These are phyloP conservation scores for Microthlaspi erraticum DNA, from an alignment of 345 rosid genomes.

Conservation along the genomic window DNA sequence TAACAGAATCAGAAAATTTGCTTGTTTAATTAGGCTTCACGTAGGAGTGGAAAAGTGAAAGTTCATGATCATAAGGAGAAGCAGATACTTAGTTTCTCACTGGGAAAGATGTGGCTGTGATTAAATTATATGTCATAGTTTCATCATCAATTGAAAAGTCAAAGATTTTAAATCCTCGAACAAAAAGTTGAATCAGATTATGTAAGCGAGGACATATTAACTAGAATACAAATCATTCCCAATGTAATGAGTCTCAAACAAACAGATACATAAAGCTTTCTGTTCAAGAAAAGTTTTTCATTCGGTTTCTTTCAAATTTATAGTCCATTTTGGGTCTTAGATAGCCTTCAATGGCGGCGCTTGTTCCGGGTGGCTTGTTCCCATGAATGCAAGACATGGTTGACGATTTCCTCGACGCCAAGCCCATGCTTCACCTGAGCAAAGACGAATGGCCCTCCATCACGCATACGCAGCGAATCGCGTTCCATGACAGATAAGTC, in stretches of 20 bases:
- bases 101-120: too few relatives aligned
- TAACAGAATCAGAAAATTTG: background rate
- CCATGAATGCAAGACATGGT: constrained; percentile 78
- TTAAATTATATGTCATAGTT: too few relatives aligned
- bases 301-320: background rate
- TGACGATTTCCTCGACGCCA: constrained; percentile 79
- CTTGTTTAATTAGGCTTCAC: constrained; percentile 48
- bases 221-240: constrained; percentile 13
- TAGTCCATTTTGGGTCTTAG: constrained; percentile 10
- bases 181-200: too few relatives aligned
- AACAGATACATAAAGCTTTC: constrained; percentile 27
- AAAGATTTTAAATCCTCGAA: too few relatives aligned
- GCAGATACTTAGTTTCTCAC: too few relatives aligned
- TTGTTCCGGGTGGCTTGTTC: constrained; percentile 76
- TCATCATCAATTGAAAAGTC: too few relatives aligned
- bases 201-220: too few relatives aligned
- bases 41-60: constrained; percentile 60
- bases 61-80: too few relatives aligned
- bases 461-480: constrained; percentile 93
- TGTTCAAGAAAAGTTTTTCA: constrained; percentile 23
- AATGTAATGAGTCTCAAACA: constrained; percentile 40
- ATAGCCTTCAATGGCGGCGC: constrained; percentile 41
- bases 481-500: constrained; percentile 86
- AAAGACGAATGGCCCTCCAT: constrained; percentile 95
- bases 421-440: constrained; percentile 93